Evolutionary conservation across 2,329 filamentous ascomycete species (phyloP).

Genomic region (Madurella fahalii): DNA sequence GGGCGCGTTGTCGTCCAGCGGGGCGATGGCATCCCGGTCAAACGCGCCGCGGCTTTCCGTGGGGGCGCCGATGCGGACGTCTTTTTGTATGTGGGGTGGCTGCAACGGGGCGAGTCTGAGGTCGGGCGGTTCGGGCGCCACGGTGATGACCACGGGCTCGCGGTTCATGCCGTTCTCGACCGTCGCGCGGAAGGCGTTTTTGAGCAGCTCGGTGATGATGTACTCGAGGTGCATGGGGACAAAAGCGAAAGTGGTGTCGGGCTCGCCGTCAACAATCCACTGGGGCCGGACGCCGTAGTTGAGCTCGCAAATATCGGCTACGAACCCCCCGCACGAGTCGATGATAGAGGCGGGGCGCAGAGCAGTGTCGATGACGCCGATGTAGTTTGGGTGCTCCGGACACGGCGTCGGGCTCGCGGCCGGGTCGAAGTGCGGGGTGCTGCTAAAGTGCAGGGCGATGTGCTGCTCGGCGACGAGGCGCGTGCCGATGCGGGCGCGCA

Average conservation of each 20-base stretch:
- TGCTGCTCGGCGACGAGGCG: slow-evolving; percentile 94
- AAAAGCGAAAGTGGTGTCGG: slow-evolving; percentile 84
- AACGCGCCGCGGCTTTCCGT: slow-evolving; percentile 39
- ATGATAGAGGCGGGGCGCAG: slow-evolving; percentile 78
- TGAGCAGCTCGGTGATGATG: slow-evolving; percentile 91
- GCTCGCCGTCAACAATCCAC: slow-evolving; percentile 78
- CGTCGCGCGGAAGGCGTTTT: slow-evolving; percentile 93
- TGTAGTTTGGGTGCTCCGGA: slow-evolving; percentile 62
- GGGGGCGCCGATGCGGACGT: slow-evolving; percentile 34
- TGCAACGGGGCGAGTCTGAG: slow-evolving; percentile 5
- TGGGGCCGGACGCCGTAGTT: slow-evolving; percentile 86
- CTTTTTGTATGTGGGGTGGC: background rate
- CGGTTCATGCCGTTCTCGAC: slow-evolving; percentile 76
- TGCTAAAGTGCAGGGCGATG: slow-evolving; percentile 75
- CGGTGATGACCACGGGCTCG: slow-evolving; percentile 86
- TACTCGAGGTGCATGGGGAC: slow-evolving; percentile 97
- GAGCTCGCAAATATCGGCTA: slow-evolving; percentile 93
- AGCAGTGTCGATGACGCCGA: slow-evolving; percentile 91
- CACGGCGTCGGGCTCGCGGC: slow-evolving; percentile 47
- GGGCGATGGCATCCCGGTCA: slow-evolving; percentile 47
- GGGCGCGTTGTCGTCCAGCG: slow-evolving; percentile 63
- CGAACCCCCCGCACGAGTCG: slow-evolving; percentile 80
- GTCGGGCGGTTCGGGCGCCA: slow-evolving; percentile 63
- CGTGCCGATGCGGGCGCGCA: slow-evolving; percentile 90
- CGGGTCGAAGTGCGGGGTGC: slow-evolving; percentile 64